Conservation (phyloP, 352 stramenopile genomes). For the Sclerospora graminicola region DNA sequence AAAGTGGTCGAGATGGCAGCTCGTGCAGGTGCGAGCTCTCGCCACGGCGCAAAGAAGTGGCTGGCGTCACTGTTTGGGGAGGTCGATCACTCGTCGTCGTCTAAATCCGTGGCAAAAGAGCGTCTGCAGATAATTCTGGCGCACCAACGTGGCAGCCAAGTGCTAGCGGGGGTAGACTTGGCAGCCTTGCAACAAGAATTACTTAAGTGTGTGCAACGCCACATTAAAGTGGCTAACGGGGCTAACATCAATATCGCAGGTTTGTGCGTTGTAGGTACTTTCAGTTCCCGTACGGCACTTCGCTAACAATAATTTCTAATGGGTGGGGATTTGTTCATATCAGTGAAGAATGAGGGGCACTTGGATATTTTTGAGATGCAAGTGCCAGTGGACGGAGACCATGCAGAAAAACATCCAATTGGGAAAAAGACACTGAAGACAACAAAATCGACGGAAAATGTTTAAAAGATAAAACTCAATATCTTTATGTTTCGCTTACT, state of each 20-base stretch:
- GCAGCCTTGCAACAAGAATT: slow-evolving; percentile 70
- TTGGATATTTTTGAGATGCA: slow-evolving; percentile 89
- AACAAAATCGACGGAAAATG: slow-evolving; percentile 1
- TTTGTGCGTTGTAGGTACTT: no score
- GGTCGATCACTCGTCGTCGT: slow-evolving; percentile 29
- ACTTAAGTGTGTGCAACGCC: slow-evolving; percentile 77
- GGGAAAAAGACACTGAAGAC: slow-evolving; percentile 8
- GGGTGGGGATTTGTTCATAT: no score
- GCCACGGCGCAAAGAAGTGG: slow-evolving; percentile 70
- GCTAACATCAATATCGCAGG: slow-evolving; percentile 85
- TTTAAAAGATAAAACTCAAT: neutral
- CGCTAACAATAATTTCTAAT: no score
- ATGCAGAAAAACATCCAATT: slow-evolving; percentile 8
- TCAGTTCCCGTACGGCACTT: no score
- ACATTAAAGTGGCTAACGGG: slow-evolving; percentile 80
- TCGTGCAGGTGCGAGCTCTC: slow-evolving; percentile 30
- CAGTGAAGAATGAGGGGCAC: slow-evolving; percentile 81
- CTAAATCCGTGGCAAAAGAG: slow-evolving; percentile 82
- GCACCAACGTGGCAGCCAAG: slow-evolving; percentile 75
- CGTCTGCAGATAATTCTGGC: slow-evolving; percentile 84
- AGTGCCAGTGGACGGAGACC: slow-evolving; percentile 65
- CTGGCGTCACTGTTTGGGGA: slow-evolving; percentile 66
- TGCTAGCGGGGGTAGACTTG: slow-evolving; percentile 78
- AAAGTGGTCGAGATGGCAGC: slow-evolving; percentile 26
- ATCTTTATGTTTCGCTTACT: neutral